Evolutionary conservation across 73 alveolate species (phyloP), one percentile per base, ranked within the genome.

Genomic region (Breviolum minutum): DNA sequence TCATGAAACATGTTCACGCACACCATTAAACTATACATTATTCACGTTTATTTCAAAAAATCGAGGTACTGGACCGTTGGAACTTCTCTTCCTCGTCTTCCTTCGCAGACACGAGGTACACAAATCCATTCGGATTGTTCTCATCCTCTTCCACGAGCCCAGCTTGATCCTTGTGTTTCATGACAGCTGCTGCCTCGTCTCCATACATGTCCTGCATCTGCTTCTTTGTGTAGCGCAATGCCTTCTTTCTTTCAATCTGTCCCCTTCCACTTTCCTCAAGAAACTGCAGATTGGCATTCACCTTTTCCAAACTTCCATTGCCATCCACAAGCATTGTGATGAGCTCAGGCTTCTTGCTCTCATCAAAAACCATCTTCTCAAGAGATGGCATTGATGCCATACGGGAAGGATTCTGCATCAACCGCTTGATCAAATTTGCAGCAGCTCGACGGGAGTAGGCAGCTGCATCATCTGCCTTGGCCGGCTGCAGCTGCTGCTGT

Each of bases 141-240:
- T 82, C 90, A 48, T 82, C 90, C 8, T 32, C 90, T 14, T 82
- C 90, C 32, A 16, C 26, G 71, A 82, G 17, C 13, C 90, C 90
- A 7, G 68, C 17, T 10, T 14, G 19, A 11, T 82, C 90, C 61
- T 82, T 82, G 40, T 40, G 69, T 32, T 82, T 82, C 90, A 82
- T 82, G 68, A 48, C 90, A 7, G 17, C 19, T 48, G 16, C 90
- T 5, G 90, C 90, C 22, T 82, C 90, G 7, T 32, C 90, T 7
- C 90, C 90, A 22, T 82, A 82, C 22, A 14, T 8, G 70, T 82
- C 90, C 26, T 82, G 71, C 90, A 82, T 82, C 26, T 82, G 90
- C 26, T 82, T 82, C 70, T 82, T 82, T 9, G 90, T 82, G 32
- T 20, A 48, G 32, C 90, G 90, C 71, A 82, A 14, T 9, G 90